Base-by-base conservation (phyloP, 2,329 filamentous ascomycete species). In the Gremmenia infestans region DNA sequence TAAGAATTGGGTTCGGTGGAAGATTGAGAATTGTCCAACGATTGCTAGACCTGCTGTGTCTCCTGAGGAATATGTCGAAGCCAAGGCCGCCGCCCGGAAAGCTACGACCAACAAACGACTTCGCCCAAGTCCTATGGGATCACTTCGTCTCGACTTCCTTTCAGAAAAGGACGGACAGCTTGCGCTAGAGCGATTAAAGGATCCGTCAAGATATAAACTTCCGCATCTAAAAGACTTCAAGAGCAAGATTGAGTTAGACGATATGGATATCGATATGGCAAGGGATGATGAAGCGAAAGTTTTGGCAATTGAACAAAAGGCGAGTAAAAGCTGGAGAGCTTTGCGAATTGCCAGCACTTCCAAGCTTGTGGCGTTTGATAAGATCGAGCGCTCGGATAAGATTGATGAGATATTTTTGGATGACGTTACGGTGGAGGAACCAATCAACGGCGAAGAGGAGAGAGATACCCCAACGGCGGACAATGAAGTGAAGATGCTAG, bases 1-100 rank as follows among this genome's bases (percentile, higher is more conserved):
- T 72, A 97, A 97, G 76, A 97, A 97, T 70, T 99, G 95, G 95
- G 91, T 95, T 46, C 87, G 91, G 60, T 99, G 94, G 94, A 99
- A 99, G 74, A 87, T 93, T 58, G 91, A 97, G 70, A 90, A 87
- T 63, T 99, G 94, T 70, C 90, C 91, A 23, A 82, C 87, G 5
- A 97, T 99, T 67, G 86, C 92, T 68, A 82, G 83, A 57, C 82
- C 88, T 22, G 77, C 89, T 11, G 80, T 97, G 32, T 80, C 86
- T 2, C 79, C 86, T 1, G 73, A 82, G 28, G 81, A 87, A 48
- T 93, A 91, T 69, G 72, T 85, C 40, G 80, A 85, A 53, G 87
- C 91, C 23, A 88, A 87, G 69, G 76, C 79, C 32, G 77, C 81
- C 47, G 86, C 86, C 3, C 79, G 81, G 60, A 85, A 83, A 62